Percentiles rank a stretch among this genome's conserved stretches.
phyloP scores from a whole-genome alignment of 2,329 filamentous ascomycete genomes.

The Pochonia chlamydosporia region DNA sequence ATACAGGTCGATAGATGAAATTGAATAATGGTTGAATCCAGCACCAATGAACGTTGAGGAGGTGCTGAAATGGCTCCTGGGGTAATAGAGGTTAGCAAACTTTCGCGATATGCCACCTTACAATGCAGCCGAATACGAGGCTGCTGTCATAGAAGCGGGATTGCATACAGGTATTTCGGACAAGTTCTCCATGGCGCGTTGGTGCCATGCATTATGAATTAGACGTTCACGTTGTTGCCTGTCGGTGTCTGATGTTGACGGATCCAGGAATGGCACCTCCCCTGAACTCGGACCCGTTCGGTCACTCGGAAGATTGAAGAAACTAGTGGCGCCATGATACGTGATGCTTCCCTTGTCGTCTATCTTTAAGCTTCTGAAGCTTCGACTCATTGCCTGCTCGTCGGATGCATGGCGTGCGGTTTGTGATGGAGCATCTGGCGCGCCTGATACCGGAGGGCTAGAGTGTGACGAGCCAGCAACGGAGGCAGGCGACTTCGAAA shows the following conservation, averaged over 20 bases:
- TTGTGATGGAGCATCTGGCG: slow-evolving; percentile 12
- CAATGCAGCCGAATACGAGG: too few relatives aligned
- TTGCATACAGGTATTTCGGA: slow-evolving; percentile 50
- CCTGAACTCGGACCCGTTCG: slow-evolving; percentile 10
- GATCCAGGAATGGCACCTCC: slow-evolving; percentile 7
- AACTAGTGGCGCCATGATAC: slow-evolving; percentile 53
- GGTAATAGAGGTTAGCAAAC: too few relatives aligned
- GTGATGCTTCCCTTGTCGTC: slow-evolving; percentile 53
- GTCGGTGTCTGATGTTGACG: slow-evolving; percentile 26
- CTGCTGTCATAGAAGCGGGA: too few relatives aligned
- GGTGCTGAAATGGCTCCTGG: slow-evolving; percentile 53
- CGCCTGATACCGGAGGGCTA: slow-evolving; percentile 24
- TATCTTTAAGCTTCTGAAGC: slow-evolving; percentile 46
- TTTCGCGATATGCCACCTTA: too few relatives aligned
- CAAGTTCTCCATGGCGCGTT: slow-evolving; percentile 52
- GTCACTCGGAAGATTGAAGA: slow-evolving; percentile 50
- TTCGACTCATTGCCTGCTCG: slow-evolving; percentile 26
- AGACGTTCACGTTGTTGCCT: slow-evolving; percentile 43
- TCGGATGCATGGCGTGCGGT: slow-evolving; percentile 14
- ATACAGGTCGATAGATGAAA: slow-evolving; percentile 55
- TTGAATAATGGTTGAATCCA: slow-evolving; percentile 60
- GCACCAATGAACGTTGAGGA: slow-evolving; percentile 57
- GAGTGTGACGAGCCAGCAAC: slow-evolving; percentile 26
- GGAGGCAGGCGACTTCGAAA: slow-evolving; percentile 25
- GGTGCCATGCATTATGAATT: slow-evolving; percentile 53